Evolutionary conservation across 768 basidiomycete species (phyloP).

Genomic region (Rhodotorula taiwanensis): DNA sequence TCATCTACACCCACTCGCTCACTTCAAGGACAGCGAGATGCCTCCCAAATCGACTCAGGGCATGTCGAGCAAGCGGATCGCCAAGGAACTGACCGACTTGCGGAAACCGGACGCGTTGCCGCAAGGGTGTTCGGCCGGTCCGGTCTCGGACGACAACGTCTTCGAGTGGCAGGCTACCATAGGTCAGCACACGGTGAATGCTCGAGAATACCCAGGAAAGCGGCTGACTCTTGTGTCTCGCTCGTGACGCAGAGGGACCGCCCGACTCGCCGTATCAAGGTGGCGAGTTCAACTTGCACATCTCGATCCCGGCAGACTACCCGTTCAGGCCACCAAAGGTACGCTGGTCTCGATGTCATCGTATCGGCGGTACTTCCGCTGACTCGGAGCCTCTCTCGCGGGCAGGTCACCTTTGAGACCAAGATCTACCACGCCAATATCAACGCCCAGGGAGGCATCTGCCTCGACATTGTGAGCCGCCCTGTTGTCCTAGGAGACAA

Average conservation of each 20-base stretch:
- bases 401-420: slow-evolving; percentile 30
- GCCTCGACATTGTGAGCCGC: slow-evolving; percentile 16
- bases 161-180: slow-evolving; percentile 27
- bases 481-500: too few species aligned
- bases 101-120: slow-evolving; percentile 7
- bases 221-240: too few species aligned
- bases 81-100: slow-evolving; percentile 19
- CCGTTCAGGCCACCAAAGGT: slow-evolving; percentile 14
- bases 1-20: not conserved
- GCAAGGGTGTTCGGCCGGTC: slow-evolving; percentile 3
- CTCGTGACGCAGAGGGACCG: slow-evolving; percentile 24
- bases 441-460: slow-evolving; percentile 37
- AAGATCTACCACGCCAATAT: slow-evolving; percentile 37
- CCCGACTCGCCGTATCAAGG: slow-evolving; percentile 29
- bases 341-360: too few species aligned
- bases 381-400: not conserved
- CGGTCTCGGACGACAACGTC: slow-evolving; percentile 9
- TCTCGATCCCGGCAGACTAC: slow-evolving; percentile 29
- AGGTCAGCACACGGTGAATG: too few species aligned
- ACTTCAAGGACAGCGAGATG: slow-evolving; percentile 1
- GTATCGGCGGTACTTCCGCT: too few species aligned
- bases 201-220: too few species aligned
- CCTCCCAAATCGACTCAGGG: slow-evolving; percentile 8
- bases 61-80: slow-evolving; percentile 25
- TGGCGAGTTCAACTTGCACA: slow-evolving; percentile 18